Percentiles rank a stretch among this genome's conserved stretches.
These are phyloP conservation scores for Trametes sp. DNA, from an alignment of 1,284 basidiomycete genomes.

Conservation along the genomic window DNA sequence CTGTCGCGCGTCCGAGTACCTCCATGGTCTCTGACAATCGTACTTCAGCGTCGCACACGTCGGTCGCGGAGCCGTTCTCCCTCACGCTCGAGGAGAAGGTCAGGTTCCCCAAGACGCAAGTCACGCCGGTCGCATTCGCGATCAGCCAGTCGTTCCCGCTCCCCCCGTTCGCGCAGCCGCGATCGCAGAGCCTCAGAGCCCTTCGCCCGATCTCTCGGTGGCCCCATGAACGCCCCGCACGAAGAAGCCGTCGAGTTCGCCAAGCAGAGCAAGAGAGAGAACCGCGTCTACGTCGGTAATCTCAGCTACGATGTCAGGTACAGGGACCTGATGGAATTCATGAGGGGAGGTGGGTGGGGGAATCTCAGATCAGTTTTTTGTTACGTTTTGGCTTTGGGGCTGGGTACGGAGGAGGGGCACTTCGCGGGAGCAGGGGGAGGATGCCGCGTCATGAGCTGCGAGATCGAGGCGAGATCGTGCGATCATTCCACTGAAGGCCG, in stretches of 20 bases:
- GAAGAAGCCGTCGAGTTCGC: slow-evolving; percentile 92
- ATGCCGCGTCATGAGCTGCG: slow-evolving; percentile 18
- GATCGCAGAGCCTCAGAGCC: slow-evolving; percentile 68
- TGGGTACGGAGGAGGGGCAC: slow-evolving; percentile 16
- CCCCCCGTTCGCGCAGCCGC: slow-evolving; percentile 66
- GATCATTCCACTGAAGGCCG: slow-evolving; percentile 24
- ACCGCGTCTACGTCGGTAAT: slow-evolving; percentile 98
- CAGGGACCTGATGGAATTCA: slow-evolving; percentile 97
- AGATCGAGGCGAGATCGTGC: slow-evolving; percentile 26
- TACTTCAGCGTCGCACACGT: slow-evolving; percentile 51
- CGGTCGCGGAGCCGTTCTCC: slow-evolving; percentile 61
- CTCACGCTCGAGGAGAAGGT: slow-evolving; percentile 72
- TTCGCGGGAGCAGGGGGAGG: slow-evolving; percentile 12
- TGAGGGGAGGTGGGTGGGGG: slow-evolving; percentile 98
- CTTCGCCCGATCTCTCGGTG: slow-evolving; percentile 82
- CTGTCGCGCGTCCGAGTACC: slow-evolving; percentile 25
- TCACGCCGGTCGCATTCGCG: slow-evolving; percentile 62
- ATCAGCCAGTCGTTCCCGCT: slow-evolving; percentile 60
- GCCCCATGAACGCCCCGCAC: slow-evolving; percentile 89
- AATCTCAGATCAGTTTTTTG: slow-evolving; percentile 61
- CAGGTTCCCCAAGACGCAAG: slow-evolving; percentile 68
- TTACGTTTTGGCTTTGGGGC: slow-evolving; percentile 31
- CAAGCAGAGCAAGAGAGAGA: slow-evolving; percentile 95
- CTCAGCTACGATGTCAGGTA: slow-evolving; percentile 98
- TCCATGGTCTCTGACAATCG: slow-evolving; percentile 21